phyloP scores from a whole-genome alignment of 2,329 filamentous ascomycete genomes.

The Ophiostoma tasmaniense region DNA sequence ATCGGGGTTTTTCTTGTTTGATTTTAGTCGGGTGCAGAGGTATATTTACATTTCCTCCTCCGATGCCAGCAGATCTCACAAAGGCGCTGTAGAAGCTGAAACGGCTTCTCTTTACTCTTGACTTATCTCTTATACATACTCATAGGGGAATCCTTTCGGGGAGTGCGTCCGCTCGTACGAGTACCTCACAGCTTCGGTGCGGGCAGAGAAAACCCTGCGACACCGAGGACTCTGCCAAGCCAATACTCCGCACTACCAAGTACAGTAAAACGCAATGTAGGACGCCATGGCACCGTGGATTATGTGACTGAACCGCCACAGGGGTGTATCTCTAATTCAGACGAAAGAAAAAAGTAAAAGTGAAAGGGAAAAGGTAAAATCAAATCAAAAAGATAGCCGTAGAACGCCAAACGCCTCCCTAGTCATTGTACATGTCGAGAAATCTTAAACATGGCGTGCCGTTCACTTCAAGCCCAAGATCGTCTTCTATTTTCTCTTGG shows the following conservation, averaged over 20 bases:
- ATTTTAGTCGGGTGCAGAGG: not conserved
- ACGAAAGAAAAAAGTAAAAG: not conserved
- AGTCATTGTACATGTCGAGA: not conserved
- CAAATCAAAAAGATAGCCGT: not conserved
- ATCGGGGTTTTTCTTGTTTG: not conserved
- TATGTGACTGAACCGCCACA: not conserved
- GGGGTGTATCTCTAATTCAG: not conserved
- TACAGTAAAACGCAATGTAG: too few species aligned
- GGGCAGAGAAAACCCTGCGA: not conserved
- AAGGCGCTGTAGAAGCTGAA: too few species aligned
- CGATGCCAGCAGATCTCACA: not conserved
- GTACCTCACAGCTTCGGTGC: not conserved
- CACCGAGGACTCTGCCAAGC: not conserved
- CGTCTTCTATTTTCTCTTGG: not conserved
- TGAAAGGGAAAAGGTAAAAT: not conserved
- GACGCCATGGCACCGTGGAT: too few species aligned
- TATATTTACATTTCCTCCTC: not conserved
- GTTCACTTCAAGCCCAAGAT: not conserved
- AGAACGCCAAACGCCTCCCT: not conserved
- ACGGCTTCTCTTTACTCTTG: too few species aligned
- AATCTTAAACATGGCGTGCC: not conserved
- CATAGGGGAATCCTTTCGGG: not conserved
- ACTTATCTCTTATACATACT: not conserved
- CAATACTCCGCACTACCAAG: not conserved
- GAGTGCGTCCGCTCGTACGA: not conserved